These are phyloP conservation scores for Capsella rubella DNA, from an alignment of 441 rosid species.

Conservation along the genomic window DNA sequence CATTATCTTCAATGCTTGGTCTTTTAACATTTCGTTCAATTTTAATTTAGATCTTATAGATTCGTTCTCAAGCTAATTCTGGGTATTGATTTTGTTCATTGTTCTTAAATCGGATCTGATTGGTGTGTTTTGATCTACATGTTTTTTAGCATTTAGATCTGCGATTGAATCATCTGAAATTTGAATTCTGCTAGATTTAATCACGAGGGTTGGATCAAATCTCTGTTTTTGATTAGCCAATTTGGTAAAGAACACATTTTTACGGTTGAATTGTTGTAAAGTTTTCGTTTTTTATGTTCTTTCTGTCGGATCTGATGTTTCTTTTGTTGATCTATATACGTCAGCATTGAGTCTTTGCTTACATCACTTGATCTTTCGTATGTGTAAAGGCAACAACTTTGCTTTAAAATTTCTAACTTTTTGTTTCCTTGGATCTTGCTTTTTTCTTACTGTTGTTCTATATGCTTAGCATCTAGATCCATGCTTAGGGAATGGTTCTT, in stretches of 20 bases:
- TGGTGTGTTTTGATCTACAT: slow-evolving; percentile 7
- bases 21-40: slow-evolving; percentile 22
- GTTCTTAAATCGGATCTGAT: slow-evolving; percentile 35
- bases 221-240: not conserved
- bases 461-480: slow-evolving; percentile 27
- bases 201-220: not conserved
- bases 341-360: slow-evolving; percentile 26
- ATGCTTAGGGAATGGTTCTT: not conserved
- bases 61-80: slow-evolving; percentile 11
- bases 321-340: slow-evolving; percentile 20
- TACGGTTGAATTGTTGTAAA: not conserved
- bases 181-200: not conserved
- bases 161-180: not conserved
- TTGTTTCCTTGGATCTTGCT: slow-evolving; percentile 23
- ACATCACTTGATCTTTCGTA: slow-evolving; percentile 21
- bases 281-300: not conserved
- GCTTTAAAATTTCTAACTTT: not conserved
- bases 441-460: slow-evolving; percentile 6
- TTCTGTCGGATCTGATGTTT: slow-evolving; percentile 29
- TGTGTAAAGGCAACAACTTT: slow-evolving; percentile 3
- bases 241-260: slow-evolving; percentile 5
- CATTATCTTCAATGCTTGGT: slow-evolving; percentile 28
- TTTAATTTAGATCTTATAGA: slow-evolving; percentile 5
- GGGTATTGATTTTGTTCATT: slow-evolving; percentile 15
- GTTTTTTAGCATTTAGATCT: slow-evolving; percentile 34